Evolutionary conservation across 2,329 filamentous ascomycete species (phyloP).

Genomic region (Aureobasidium sp.): DNA sequence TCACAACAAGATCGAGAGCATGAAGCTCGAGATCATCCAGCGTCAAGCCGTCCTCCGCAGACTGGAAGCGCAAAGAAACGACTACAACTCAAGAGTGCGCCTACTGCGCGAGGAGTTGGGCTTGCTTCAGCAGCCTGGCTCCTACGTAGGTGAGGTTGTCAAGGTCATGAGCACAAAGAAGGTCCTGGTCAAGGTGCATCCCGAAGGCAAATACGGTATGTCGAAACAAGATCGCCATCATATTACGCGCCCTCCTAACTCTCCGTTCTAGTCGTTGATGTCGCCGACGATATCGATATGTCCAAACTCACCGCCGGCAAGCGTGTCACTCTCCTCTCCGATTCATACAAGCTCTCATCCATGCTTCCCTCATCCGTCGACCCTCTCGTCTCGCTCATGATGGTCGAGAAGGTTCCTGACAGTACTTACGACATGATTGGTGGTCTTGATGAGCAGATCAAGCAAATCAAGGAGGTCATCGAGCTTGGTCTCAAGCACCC

Average conservation of each 20-base stretch:
- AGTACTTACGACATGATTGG: constrained; percentile 99
- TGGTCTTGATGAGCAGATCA: constrained; percentile 96
- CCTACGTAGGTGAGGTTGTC: constrained; percentile 98
- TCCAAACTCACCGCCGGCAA: constrained; percentile 94
- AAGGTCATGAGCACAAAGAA: constrained; percentile 99
- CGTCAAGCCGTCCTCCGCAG: constrained; percentile 91
- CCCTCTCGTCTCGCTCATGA: constrained; percentile 98
- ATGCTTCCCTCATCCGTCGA: constrained; percentile 97
- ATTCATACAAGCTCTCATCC: constrained; percentile 98
- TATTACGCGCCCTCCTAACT: neutral
- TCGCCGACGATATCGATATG: constrained; percentile 90
- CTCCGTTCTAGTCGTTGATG: constrained; percentile 69
- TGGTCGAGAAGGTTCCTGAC: constrained; percentile 99
- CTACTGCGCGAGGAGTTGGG: constrained; percentile 92
- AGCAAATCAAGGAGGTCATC: constrained; percentile 99
- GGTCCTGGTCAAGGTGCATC: constrained; percentile 96
- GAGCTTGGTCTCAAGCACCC: constrained; percentile 97
- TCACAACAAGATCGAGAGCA: constrained; percentile 99
- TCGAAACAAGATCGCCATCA: constrained; percentile 15
- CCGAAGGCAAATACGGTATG: constrained; percentile 98
- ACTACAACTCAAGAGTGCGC: constrained; percentile 97
- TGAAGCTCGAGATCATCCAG: constrained; percentile 99
- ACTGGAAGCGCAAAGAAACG: constrained; percentile 95
- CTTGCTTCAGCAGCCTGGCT: constrained; percentile 90
- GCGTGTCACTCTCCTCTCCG: constrained; percentile 90